Conservation (phyloP, 2,329 filamentous ascomycete species). For the Penicillium oxalicum region DNA sequence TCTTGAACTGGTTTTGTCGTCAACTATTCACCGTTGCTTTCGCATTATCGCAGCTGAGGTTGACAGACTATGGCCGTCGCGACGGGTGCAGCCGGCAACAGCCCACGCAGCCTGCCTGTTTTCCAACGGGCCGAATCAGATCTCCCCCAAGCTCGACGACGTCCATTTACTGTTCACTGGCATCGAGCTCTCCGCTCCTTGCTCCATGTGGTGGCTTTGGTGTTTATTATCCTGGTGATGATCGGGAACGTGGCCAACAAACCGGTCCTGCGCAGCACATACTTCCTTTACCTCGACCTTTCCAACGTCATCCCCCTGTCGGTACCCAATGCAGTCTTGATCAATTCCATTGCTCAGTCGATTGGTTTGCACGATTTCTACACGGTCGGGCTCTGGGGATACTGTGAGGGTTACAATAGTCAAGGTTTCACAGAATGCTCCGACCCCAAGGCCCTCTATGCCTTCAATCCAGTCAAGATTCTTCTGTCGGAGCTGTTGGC, state of each 20-base stretch:
- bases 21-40: neutral
- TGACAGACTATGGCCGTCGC: constrained; percentile 11
- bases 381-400: constrained; percentile 85
- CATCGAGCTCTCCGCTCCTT: constrained; percentile 61
- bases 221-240: constrained; percentile 76
- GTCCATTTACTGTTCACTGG: constrained; percentile 39
- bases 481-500: constrained; percentile 72
- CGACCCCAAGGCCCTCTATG: constrained; percentile 63
- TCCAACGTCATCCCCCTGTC: constrained; percentile 71
- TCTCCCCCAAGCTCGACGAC: constrained; percentile 26
- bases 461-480: constrained; percentile 86
- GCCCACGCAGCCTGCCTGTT: constrained; percentile 21
- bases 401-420: constrained; percentile 76
- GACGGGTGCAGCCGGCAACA: constrained; percentile 16
- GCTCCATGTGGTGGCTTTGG: constrained; percentile 65
- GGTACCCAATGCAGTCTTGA: constrained; percentile 64
- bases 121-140: constrained; percentile 20
- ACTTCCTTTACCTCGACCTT: constrained; percentile 79
- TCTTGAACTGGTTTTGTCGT: too few species aligned
- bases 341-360: constrained; percentile 81
- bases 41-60: constrained; percentile 1
- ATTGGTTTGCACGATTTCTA: constrained; percentile 92
- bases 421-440: constrained; percentile 69
- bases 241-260: constrained; percentile 66
- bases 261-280: constrained; percentile 61